Conservation (phyloP, 306 rosid species). For the Cucurbita pepo region DNA sequence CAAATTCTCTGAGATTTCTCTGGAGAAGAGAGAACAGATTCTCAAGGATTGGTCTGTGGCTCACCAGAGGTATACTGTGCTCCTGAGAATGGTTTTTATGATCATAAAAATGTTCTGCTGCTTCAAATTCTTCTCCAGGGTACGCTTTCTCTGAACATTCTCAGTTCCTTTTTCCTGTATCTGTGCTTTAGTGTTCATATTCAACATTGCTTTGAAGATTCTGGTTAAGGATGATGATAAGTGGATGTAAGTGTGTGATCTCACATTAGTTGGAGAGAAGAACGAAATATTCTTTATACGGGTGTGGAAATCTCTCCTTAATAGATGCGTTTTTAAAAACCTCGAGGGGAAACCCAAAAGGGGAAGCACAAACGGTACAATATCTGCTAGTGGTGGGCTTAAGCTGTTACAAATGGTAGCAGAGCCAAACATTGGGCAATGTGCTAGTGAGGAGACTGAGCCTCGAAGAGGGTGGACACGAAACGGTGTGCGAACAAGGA, state of each 20-base stretch:
- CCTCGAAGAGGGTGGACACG: no score
- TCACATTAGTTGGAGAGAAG: no score
- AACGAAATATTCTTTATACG: no score
- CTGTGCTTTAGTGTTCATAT: not conserved
- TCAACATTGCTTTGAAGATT: not conserved
- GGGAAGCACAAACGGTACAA: no score
- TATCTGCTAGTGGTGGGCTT: no score
- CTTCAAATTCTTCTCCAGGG: slow-evolving; percentile 67
- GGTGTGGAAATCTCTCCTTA: no score
- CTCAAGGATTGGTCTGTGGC: slow-evolving; percentile 68
- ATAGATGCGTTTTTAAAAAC: no score
- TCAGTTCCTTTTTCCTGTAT: not conserved
- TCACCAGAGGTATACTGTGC: slow-evolving; percentile 21
- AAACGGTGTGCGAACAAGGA: no score
- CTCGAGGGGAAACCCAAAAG: rapidly evolving
- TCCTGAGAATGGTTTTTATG: slow-evolving; percentile 38
- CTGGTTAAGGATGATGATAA: not conserved
- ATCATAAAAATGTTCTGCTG: slow-evolving; percentile 47
- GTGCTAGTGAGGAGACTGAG: no score
- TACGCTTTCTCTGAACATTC: slow-evolving; percentile 11
- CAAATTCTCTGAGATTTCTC: slow-evolving; percentile 51
- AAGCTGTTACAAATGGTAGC: no score
- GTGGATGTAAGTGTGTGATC: no score
- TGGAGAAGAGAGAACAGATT: slow-evolving; percentile 57
- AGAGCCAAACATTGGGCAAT: rapidly evolving